Evolutionary conservation across 164 flowering plant species (phyloP).

Genomic region (Santalum album): DNA sequence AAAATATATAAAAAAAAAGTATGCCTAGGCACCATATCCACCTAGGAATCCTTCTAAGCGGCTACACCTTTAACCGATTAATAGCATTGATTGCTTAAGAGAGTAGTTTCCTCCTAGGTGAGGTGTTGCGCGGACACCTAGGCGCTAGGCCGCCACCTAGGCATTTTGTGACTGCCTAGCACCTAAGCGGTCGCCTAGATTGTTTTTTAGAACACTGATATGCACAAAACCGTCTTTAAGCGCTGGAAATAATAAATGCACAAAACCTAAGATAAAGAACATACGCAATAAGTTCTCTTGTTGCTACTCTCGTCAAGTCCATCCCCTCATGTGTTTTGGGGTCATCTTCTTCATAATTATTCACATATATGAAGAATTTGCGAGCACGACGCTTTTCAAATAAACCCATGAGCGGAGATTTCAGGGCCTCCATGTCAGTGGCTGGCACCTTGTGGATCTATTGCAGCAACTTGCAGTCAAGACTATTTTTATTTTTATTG

Average conservation of each 20-base stretch:
- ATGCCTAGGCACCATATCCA: too few species aligned
- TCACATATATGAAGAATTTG: constrained; percentile 85
- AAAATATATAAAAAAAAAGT: too few species aligned
- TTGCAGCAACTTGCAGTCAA: constrained; percentile 2
- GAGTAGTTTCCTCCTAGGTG: too few species aligned
- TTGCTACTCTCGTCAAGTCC: constrained; percentile 79
- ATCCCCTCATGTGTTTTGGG: constrained; percentile 94
- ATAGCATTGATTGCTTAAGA: too few species aligned
- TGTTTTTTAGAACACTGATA: too few species aligned
- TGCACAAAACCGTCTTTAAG: too few species aligned
- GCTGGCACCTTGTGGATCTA: constrained; percentile 97
- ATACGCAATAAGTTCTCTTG: constrained; percentile 82
- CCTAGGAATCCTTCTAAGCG: too few species aligned
- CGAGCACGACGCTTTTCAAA: constrained; percentile 97
- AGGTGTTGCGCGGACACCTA: too few species aligned
- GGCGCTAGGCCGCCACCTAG: too few species aligned
- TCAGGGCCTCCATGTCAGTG: constrained; percentile 92
- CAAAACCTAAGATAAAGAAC: constrained; percentile 11
- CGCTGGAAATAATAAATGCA: neutral
- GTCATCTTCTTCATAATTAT: constrained; percentile 70
- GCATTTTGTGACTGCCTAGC: too few species aligned
- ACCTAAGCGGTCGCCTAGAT: too few species aligned
- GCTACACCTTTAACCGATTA: too few species aligned
- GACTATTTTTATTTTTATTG: neutral
- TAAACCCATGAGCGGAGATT: constrained; percentile 88